A percentile compares a stretch with the other conserved stretches of the same genome.
phyloP scores from a whole-genome alignment of 345 rosid species.

The Brassica nigra region DNA sequence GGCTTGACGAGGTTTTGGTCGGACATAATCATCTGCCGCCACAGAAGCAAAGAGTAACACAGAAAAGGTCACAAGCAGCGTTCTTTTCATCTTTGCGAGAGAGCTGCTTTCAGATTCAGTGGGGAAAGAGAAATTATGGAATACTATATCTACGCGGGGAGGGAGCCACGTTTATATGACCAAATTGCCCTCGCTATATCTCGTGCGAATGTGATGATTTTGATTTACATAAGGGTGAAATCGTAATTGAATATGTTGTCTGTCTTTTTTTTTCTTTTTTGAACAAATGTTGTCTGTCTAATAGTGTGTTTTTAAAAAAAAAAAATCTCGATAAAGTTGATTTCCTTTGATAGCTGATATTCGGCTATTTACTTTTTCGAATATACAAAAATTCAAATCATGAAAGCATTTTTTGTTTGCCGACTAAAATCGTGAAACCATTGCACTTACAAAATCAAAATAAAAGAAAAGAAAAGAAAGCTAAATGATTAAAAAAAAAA shows the following conservation, averaged over 20 bases:
- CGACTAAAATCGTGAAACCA: not conserved
- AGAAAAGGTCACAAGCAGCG: conserved; percentile 23
- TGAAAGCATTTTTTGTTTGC: not conserved
- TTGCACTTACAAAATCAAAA: not conserved
- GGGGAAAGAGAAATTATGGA: conserved; percentile 11
- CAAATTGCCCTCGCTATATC: not conserved
- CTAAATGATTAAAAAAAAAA: not conserved
- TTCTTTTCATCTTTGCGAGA: conserved; percentile 31
- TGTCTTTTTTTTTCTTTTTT: not conserved
- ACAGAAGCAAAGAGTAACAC: conserved; percentile 43
- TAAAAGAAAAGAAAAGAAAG: not conserved
- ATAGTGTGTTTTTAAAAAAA: not conserved
- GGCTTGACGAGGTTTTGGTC: conserved; percentile 79
- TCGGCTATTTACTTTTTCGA: not conserved
- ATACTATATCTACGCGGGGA: not conserved
- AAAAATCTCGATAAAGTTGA: not conserved
- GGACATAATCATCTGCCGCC: conserved; percentile 54
- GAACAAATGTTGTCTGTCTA: not conserved
- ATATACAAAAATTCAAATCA: not conserved
- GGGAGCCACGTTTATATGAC: not conserved
- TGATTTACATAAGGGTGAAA: not conserved
- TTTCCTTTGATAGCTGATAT: not conserved
- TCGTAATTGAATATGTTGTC: not conserved
- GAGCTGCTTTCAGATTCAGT: conserved; percentile 26
- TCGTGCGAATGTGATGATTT: conserved; percentile 22